Evolutionary conservation across 345 rosid genomes (phyloP), one percentile per base, ranked within the genome.

Genomic region (Pistacia integerrima): DNA sequence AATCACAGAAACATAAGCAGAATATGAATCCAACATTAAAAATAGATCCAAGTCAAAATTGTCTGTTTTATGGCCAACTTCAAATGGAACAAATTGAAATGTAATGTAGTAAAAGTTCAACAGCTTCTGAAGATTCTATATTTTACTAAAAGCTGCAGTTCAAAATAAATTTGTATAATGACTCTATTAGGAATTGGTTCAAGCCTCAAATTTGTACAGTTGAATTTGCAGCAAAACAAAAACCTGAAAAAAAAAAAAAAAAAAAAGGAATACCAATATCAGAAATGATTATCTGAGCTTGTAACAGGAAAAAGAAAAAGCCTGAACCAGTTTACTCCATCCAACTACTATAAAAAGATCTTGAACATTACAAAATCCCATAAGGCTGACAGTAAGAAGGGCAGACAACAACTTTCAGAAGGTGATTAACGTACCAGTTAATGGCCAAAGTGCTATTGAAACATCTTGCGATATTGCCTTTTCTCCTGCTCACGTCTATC

Each of bases 391-490:
- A 64, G 36, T 5, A 20, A 74, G 63, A 13, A 35, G n/a, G 8
- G 30, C 0, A n/a, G 41, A 64, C 28, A 30, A 64, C 8, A 20
- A 30, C 22, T 64, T n/a, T 52, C 11, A 12, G n/a, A 51, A 64
- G n/a, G 30, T 12, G 20, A 33, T 62, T 28, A 11, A 49, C 76
- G 70, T 75, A 71, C 80, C 79, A 75, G 17, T 79, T 54, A 25
- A 66, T 61, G 25, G 41, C 8, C 33, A 4, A 52, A 65, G 48
- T 64, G 80, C 72, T 81, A 85, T 77, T 58, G 79, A 78, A 95
- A 93, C 99, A 95, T 93, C 87, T 87, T 90, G 80, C 87, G 87
- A 73, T 79, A 96, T 64, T 83, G 91, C 80, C 72, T 88, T 73
- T 84, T 96, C 90, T 93, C 98, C 78, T 55, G 84, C 28, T 90